phyloP scores from a whole-genome alignment of 257 asterid species.

The Nicotiana undulata region DNA sequence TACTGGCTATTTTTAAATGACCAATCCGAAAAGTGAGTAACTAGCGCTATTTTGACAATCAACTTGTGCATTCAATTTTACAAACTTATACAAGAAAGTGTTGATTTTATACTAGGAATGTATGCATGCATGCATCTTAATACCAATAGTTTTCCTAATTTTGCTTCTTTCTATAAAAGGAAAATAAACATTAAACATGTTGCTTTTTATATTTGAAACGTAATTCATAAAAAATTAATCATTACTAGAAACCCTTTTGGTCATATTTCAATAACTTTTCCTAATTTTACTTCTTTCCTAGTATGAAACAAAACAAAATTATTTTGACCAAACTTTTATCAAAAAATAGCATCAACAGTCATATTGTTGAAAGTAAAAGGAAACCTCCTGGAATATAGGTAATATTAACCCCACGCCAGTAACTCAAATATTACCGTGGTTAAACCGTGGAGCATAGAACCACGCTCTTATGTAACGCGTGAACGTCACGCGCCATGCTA shows the following conservation, averaged over 20 bases:
- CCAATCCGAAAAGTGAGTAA: too few relatives aligned
- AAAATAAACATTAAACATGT: neutral
- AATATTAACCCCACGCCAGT: neutral
- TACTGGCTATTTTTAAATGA: too few relatives aligned
- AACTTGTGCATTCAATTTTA: neutral
- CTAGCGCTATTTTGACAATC: too few relatives aligned
- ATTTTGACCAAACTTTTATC: neutral
- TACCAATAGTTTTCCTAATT: neutral
- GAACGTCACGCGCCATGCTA: neutral
- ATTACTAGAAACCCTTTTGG: neutral
- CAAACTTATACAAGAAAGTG: neutral
- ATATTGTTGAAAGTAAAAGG: neutral
- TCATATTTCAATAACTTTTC: neutral
- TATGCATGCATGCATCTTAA: neutral
- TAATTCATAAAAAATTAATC: neutral
- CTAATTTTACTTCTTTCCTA: too few relatives aligned
- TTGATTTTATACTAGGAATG: neutral
- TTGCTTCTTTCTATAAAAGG: neutral
- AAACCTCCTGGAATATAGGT: too few relatives aligned
- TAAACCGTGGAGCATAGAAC: neutral
- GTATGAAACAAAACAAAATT: neutral
- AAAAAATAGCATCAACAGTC: neutral
- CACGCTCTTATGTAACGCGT: neutral
- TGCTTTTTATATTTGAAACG: neutral
- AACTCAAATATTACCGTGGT: neutral